Base-by-base conservation (phyloP, 371 early-diverging fungal genomes). In the Capniomyces stellatus region DNA sequence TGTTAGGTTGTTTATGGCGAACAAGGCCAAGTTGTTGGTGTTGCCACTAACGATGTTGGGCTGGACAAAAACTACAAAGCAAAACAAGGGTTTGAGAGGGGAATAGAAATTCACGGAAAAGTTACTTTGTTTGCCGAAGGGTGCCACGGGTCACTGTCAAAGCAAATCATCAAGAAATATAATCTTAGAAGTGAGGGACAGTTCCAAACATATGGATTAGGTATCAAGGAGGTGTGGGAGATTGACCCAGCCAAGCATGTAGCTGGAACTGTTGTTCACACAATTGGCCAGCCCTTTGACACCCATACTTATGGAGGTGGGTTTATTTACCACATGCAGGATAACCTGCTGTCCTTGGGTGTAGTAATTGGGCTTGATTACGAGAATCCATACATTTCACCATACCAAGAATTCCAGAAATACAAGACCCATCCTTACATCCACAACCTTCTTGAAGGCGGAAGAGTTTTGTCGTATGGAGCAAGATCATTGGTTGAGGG, bases 201-300 rank as follows among this genome's bases (percentile, higher is more conserved):
- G 52, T 66, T 61, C 50, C 79, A 87, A 59, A 91, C 93, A 3
- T 97, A 96, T 58, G 98, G 89, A 21, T 77, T 97, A 51, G 98
- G 98, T 22, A 62, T 97, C 46, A 97, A 97, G 73, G 98, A 97
- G 71, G 92, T 93, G 51, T 97, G 98, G 98, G 94, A 97, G 69
- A 70, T 97, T 8, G 80, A 78, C 46, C 84, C 85, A 3, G 78
- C 73, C 29, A 92, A 95, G 60, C 88, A 88, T 61, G 60, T 84
- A 30, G 81, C 86, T 1, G 98, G 98, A 25, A 75, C 81, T 18
- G 83, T 90, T 25, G 63, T 80, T 30, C 98, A 97, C 62, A 77
- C 90, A 4, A 63, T 94, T 54, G 98, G 98, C 35, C 96, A 89
- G 79, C 98, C 98, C 24, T 72, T 87, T 42, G 85, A 89, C 67